These are phyloP conservation scores for Primulina huaijiensis DNA, from an alignment of 257 asterid species.

Conservation along the genomic window DNA sequence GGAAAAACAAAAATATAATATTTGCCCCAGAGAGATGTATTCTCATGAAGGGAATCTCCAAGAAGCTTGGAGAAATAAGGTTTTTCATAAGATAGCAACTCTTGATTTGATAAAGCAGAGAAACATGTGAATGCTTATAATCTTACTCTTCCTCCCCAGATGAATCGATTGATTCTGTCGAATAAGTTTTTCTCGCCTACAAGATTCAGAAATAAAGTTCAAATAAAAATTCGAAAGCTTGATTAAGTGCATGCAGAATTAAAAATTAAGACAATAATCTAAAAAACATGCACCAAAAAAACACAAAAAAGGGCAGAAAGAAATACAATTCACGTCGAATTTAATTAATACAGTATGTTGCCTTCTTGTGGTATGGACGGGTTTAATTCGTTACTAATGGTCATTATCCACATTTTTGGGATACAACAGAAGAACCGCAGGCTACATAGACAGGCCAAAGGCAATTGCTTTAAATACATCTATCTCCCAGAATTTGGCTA, in stretches of 20 bases:
- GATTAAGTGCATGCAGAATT: neutral
- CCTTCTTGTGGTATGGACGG: conserved; percentile 8
- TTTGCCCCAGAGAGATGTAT: conserved; percentile 10
- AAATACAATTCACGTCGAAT: neutral
- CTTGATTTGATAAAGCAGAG: conserved; percentile 16
- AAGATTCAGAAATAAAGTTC: conserved; percentile 25
- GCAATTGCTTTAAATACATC: neutral
- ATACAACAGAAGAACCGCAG: conserved; percentile 17
- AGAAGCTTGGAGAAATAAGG: neutral
- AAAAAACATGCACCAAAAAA: neutral
- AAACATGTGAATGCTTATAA: conserved; percentile 24
- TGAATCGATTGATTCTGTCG: conserved; percentile 70
- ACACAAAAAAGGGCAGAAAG: neutral
- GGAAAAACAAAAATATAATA: neutral
- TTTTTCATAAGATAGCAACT: conserved; percentile 14
- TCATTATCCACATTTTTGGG: conserved; percentile 15
- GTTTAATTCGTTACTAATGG: neutral
- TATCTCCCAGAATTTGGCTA: conserved; percentile 1
- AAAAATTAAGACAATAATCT: conserved; percentile 9
- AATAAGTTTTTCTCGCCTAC: conserved; percentile 72
- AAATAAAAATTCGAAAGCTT: conserved; percentile 13
- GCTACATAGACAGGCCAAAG: neutral
- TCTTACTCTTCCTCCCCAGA: conserved; percentile 99
- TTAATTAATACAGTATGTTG: neutral
- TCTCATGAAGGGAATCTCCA: conserved; percentile 16